Evolutionary conservation across 1,284 basidiomycete species (phyloP).

Genomic region (Pseudozyma pruni): DNA sequence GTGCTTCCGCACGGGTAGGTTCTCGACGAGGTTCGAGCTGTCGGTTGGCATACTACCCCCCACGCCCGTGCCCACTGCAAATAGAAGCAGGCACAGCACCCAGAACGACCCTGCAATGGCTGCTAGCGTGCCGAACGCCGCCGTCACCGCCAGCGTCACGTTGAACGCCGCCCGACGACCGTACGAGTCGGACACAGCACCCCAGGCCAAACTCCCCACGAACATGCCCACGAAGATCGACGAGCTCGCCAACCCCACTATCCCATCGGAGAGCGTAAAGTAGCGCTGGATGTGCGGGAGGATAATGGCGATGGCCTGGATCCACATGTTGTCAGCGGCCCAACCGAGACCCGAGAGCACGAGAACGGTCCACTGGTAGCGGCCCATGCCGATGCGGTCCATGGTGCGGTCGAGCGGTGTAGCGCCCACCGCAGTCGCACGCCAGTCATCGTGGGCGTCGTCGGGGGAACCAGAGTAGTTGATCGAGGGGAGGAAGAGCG

Average conservation of each 20-base stretch:
- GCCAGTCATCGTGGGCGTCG: constrained; percentile 25
- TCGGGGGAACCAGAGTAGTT: constrained; percentile 25
- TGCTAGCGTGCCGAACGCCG: constrained; percentile 85
- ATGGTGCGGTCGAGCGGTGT: constrained; percentile 73
- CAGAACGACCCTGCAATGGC: constrained; percentile 80
- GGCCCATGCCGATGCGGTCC: constrained; percentile 88
- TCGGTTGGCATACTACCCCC: constrained; percentile 89
- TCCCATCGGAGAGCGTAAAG: constrained; percentile 74
- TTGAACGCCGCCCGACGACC: constrained; percentile 92
- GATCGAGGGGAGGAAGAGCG: constrained; percentile 30
- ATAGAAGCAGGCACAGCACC: constrained; percentile 80
- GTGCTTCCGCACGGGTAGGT: constrained; percentile 88
- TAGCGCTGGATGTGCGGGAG: constrained; percentile 87
- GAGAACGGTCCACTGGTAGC: constrained; percentile 60
- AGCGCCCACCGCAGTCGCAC: constrained; percentile 40
- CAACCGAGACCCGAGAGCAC: constrained; percentile 61
- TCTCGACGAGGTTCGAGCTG: constrained; percentile 91
- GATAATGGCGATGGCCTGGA: constrained; percentile 78
- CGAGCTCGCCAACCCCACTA: constrained; percentile 80
- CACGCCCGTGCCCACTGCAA: constrained; percentile 89
- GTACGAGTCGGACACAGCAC: constrained; percentile 67
- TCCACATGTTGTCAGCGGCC: constrained; percentile 67
- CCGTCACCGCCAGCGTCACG: constrained; percentile 86
- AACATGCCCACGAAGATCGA: constrained; percentile 94
- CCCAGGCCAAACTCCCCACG: constrained; percentile 79